Conservation (phyloP, 495 filamentous ascomycete genomes). For the Penicillium canariense region DNA sequence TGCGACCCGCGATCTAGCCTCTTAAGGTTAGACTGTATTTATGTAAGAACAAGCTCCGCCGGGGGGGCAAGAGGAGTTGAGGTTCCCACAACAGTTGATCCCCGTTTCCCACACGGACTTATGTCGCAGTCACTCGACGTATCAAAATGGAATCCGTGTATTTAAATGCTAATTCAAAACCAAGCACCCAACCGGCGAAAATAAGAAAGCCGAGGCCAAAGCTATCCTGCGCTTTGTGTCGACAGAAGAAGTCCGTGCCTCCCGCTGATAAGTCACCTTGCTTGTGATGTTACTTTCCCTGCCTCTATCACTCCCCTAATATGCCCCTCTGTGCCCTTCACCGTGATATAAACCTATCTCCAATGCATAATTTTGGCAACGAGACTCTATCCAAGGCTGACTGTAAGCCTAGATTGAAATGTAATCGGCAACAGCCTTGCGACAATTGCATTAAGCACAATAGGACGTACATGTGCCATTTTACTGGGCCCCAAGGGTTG, state of each 20-base stretch:
- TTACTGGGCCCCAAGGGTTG: conserved; percentile 16
- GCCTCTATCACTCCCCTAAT: background rate
- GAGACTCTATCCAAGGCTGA: conserved; percentile 3
- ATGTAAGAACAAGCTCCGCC: too few relatives aligned
- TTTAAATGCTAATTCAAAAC: background rate
- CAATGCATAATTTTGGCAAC: too few relatives aligned
- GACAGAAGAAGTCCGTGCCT: conserved; percentile 22
- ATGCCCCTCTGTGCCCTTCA: background rate
- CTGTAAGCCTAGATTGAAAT: conserved; percentile 37
- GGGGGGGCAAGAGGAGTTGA: background rate
- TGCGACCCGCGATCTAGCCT: background rate
- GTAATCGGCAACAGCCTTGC: conserved; percentile 41
- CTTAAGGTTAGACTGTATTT: background rate
- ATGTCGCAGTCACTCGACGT: background rate
- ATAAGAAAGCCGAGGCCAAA: conserved; percentile 21
- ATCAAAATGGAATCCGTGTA: conserved; percentile 1
- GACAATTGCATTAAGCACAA: conserved; percentile 38
- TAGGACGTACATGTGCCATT: conserved; percentile 31
- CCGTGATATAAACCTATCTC: too few relatives aligned
- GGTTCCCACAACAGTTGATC: background rate
- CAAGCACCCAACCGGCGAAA: conserved; percentile 9
- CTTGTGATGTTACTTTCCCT: background rate
- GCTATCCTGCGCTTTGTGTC: conserved; percentile 19
- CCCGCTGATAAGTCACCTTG: background rate
- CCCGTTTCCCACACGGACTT: conserved; percentile 2